Evolutionary conservation across 495 filamentous ascomycete genomes (phyloP), one percentile per base, ranked within the genome.

Genomic region (Aspergillus bridgeri): DNA sequence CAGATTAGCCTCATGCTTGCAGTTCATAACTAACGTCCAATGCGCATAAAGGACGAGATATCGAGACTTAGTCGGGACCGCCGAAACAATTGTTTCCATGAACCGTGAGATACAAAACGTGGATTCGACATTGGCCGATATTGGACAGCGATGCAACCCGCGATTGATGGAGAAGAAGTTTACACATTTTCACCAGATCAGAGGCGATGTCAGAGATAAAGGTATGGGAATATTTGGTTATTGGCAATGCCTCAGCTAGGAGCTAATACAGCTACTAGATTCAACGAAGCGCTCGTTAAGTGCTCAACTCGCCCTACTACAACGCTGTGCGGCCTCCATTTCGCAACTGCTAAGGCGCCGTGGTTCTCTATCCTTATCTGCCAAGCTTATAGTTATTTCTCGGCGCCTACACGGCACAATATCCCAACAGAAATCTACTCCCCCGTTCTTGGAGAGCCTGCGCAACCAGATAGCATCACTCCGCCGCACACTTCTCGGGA

Each of bases 21-120:
- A 3, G 2, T 13, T 27, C 42, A 33, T 44, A 0, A 46, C 65
- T 67, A 62, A 70, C 25, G 21, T 20, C 47, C 43, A 42, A 56
- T 24, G 38, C 19, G 17, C 19, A 8, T 60, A 7, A 63, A 89
- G 86, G n/a, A 89, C 83, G 56, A 88, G 90, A 69, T 98, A 98
- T 71, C 85, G 94, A 66, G 90, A 96, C 60, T 84, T 98, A 11
- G 85, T 98, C 19, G 89, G 89, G 48, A 97, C 95, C 0, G 94
- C 94, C 25, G 92, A 96, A 67, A 83, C 86, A 22, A 98, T 98
- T 64, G 86, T 97, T 24, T 79, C 84, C 49, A 97, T 98, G 92
- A 86, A 92, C 46, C 71, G 65, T 11, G 82, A 91, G 59, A 92
- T 94, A 72, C 81, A 87, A 50, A 66, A 80, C 17, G 87, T 91